Evolutionary conservation across 768 basidiomycete species (phyloP).

Genomic region (Rhizopogon vulgaris): DNA sequence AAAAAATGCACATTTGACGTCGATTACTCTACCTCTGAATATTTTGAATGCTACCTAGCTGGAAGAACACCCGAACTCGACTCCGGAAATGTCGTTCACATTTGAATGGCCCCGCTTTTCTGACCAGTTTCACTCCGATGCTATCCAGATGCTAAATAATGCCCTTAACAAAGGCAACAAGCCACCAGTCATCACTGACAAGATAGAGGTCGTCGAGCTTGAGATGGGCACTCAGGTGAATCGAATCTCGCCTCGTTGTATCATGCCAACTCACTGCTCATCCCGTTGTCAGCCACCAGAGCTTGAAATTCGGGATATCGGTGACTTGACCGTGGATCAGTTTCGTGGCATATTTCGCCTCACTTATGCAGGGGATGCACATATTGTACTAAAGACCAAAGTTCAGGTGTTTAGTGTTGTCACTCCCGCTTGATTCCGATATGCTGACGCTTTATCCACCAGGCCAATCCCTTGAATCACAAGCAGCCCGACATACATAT

Average conservation of each 20-base stretch:
- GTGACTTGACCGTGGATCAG: conserved; percentile 91
- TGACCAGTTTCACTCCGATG: conserved; percentile 93
- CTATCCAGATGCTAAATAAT: conserved; percentile 94
- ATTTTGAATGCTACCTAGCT: not conserved
- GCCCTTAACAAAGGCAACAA: conserved; percentile 96
- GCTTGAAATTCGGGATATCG: conserved; percentile 94
- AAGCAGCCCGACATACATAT: conserved; percentile 88
- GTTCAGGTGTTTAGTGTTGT: conserved; percentile 62
- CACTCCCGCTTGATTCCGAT: not conserved
- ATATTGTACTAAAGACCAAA: conserved; percentile 81
- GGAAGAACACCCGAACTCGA: not conserved
- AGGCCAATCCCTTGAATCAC: conserved; percentile 95
- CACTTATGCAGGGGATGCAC: conserved; percentile 91
- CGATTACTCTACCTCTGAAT: not conserved
- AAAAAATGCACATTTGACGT: conserved; percentile 5
- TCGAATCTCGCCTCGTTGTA: conserved; percentile 13
- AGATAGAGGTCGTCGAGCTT: conserved; percentile 96
- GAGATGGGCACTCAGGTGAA: conserved; percentile 95
- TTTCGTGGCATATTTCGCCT: conserved; percentile 96
- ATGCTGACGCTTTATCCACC: conserved; percentile 5
- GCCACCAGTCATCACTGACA: conserved; percentile 95
- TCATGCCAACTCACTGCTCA: not conserved
- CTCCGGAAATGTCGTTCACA: conserved; percentile 65
- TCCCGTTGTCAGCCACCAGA: conserved; percentile 76
- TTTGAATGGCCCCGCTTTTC: conserved; percentile 98